phyloP scores from a whole-genome alignment of 805 yeast species.

The Hanseniaspora guilliermondii region DNA sequence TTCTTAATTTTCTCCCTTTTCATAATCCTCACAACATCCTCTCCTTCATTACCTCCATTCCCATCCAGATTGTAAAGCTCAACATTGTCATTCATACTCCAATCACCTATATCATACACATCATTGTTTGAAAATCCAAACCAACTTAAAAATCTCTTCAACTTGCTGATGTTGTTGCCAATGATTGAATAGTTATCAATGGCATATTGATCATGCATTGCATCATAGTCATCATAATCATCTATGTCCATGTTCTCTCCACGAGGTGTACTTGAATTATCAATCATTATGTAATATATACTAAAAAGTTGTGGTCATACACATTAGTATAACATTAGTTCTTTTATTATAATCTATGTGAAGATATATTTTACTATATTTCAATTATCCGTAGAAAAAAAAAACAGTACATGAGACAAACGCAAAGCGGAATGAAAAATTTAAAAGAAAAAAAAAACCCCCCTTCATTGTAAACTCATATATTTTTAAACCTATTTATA shows the following conservation, averaged over 20 bases:
- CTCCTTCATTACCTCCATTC: background rate
- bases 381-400: no score
- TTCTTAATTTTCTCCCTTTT: background rate
- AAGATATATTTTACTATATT: no score
- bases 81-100: background rate
- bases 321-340: no score
- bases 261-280: background rate
- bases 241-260: background rate
- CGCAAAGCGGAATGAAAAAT: no score
- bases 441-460: no score
- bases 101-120: slow-evolving; percentile 4
- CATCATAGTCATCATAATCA: slow-evolving; percentile 4
- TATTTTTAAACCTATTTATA: no score
- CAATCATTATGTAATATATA: no score
- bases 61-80: slow-evolving; percentile 11
- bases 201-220: slow-evolving; percentile 1
- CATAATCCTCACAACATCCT: background rate
- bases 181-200: slow-evolving; percentile 11
- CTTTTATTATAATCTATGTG: no score
- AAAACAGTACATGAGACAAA: no score
- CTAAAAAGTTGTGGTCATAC: no score
- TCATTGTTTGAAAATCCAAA: background rate
- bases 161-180: background rate
- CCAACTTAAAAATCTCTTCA: slow-evolving; percentile 4
- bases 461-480: no score